Evolutionary conservation across 139 green algal species (phyloP).

Genomic region (Coelastrella sp.): DNA sequence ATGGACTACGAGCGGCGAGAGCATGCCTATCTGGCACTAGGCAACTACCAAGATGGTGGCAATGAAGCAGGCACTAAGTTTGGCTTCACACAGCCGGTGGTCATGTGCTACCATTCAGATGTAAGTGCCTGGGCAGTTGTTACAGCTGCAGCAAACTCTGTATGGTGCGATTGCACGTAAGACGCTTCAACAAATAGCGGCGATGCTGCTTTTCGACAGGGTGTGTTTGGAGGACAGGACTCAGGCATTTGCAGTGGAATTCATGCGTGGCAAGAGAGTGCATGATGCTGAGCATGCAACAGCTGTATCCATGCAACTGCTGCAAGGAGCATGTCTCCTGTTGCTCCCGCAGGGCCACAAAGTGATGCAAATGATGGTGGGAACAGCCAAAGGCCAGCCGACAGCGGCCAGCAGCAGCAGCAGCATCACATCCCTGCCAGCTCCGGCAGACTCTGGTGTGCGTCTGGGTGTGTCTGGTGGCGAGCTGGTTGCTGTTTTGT

Average conservation of each 20-base stretch:
- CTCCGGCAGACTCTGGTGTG: slow-evolving; percentile 43
- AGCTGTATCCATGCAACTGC: neutral
- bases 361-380: slow-evolving; percentile 60
- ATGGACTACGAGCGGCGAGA: slow-evolving; percentile 67
- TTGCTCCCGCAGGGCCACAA: slow-evolving; percentile 46
- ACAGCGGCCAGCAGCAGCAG: slow-evolving; percentile 8
- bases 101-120: slow-evolving; percentile 71
- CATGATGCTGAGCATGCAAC: too few species aligned
- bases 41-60: slow-evolving; percentile 71
- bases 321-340: neutral
- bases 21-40: slow-evolving; percentile 72
- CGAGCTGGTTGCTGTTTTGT: slow-evolving; percentile 70
- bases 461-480: slow-evolving; percentile 62
- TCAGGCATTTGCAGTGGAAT: neutral
- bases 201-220: too few species aligned
- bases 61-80: slow-evolving; percentile 60
- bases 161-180: too few species aligned
- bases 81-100: slow-evolving; percentile 72
- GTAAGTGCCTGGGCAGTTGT: slow-evolving; percentile 7
- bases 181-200: too few species aligned
- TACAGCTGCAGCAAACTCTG: neutral
- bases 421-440: slow-evolving; percentile 40
- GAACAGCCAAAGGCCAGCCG: neutral
- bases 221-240: too few species aligned
- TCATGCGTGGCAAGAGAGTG: neutral